Conservation (phyloP, 2,329 filamentous ascomycete genomes). For the Cephalotrichum gorgonifer region DNA sequence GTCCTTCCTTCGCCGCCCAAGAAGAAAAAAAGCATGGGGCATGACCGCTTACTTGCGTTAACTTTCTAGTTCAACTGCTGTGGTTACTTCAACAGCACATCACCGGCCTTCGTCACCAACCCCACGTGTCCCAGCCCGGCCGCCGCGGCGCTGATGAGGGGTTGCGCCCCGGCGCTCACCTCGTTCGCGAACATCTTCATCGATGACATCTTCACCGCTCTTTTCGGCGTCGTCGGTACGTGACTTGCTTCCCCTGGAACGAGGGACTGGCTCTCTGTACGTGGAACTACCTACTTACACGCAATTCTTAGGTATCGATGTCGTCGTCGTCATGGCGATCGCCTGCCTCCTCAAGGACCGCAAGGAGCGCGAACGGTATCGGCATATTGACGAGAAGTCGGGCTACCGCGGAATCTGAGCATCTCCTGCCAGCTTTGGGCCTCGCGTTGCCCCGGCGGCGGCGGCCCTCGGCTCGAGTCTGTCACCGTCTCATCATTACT, state of each 20-base stretch:
- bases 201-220: conserved; percentile 66
- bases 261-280: background rate
- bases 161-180: conserved; percentile 59
- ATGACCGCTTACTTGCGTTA: background rate
- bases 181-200: conserved; percentile 61
- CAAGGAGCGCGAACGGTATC: conserved; percentile 69
- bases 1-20: background rate
- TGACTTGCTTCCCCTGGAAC: conserved; percentile 7
- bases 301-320: conserved; percentile 43
- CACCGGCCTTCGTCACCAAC: conserved; percentile 63
- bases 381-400: conserved; percentile 72
- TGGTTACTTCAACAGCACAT: conserved; percentile 64
- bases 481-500: background rate
- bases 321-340: conserved; percentile 57
- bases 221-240: conserved; percentile 67
- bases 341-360: conserved; percentile 72
- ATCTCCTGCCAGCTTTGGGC: background rate
- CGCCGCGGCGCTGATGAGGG: conserved; percentile 57
- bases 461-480: background rate
- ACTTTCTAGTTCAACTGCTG: conserved; percentile 62
- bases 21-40: background rate
- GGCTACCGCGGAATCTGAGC: conserved; percentile 39
- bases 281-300: background rate
- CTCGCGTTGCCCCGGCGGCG: background rate
- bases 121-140: conserved; percentile 57